A percentile compares a stretch with the other conserved stretches of the same genome.
Conservation (phyloP, 1,284 basidiomycete genomes). For the Sanguinoderma infundibulare region DNA sequence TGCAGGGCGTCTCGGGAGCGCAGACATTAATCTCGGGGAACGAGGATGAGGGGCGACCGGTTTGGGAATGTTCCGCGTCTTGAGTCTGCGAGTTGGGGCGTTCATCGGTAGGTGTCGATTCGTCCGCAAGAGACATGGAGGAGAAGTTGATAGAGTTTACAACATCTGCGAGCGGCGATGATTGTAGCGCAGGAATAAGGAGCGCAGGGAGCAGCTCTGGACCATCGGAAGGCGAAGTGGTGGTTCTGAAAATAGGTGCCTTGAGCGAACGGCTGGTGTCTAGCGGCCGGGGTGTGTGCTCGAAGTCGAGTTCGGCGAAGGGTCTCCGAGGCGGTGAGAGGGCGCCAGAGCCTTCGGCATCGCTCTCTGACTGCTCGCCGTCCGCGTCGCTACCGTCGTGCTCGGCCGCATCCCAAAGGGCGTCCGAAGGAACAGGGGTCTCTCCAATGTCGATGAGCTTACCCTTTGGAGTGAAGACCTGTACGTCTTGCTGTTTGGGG, state of each 20-base stretch:
- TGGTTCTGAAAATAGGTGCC: slow-evolving; percentile 7
- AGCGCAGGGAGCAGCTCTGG: slow-evolving; percentile 8
- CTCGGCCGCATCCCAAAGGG: slow-evolving; percentile 34
- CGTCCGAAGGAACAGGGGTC: slow-evolving; percentile 30
- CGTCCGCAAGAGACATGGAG: slow-evolving; percentile 20
- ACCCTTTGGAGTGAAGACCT: slow-evolving; percentile 44
- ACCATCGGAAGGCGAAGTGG: slow-evolving; percentile 1
- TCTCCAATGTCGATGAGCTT: slow-evolving; percentile 67
- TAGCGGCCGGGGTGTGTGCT: slow-evolving; percentile 20
- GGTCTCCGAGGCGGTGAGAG: slow-evolving; percentile 16
- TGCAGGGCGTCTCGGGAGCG: slow-evolving; percentile 23
- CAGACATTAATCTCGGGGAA: slow-evolving; percentile 30
- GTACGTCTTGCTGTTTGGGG: slow-evolving; percentile 17
- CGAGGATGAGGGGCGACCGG: slow-evolving; percentile 13
- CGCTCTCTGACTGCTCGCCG: slow-evolving; percentile 17
- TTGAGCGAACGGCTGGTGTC: slow-evolving; percentile 6
- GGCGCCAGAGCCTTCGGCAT: neutral
- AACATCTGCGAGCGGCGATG: slow-evolving; percentile 39
- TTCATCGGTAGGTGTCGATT: slow-evolving; percentile 2
- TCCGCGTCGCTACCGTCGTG: slow-evolving; percentile 22
- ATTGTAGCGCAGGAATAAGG: slow-evolving; percentile 31
- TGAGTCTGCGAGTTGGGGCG: neutral
- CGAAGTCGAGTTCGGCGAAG: slow-evolving; percentile 26
- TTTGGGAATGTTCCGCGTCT: slow-evolving; percentile 1
- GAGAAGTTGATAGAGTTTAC: slow-evolving; percentile 41